Conservation (phyloP, 1,139 yeast genomes). For the Suhomyces coccinellae region DNA sequence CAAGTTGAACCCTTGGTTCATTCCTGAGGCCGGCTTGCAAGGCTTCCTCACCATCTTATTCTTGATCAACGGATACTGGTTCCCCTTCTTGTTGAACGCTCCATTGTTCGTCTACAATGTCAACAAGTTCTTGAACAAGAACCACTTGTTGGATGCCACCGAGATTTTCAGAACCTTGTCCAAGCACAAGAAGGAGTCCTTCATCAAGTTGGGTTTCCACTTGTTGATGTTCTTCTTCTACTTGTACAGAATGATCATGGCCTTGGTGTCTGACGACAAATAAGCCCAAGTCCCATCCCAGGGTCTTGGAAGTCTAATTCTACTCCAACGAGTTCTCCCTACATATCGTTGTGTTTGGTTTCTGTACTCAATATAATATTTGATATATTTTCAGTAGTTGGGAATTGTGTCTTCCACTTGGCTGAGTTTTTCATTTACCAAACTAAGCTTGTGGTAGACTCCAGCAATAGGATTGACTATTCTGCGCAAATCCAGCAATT, state of each 20-base stretch:
- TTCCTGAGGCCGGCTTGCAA: conserved; percentile 90
- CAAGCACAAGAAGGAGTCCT: conserved; percentile 90
- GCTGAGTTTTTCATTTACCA: conserved; percentile 34
- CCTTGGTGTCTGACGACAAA: conserved; percentile 70
- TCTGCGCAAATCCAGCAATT: conserved; percentile 16
- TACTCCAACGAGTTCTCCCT: neutral
- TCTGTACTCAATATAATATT: conserved; percentile 1
- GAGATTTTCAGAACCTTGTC: conserved; percentile 94
- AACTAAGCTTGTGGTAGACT: conserved; percentile 32
- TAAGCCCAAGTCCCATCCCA: conserved; percentile 11
- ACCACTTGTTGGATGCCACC: conserved; percentile 92
- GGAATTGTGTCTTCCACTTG: conserved; percentile 19
- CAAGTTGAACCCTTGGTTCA: conserved; percentile 82
- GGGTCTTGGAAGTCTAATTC: neutral
- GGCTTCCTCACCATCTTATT: conserved; percentile 70
- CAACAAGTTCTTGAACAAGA: conserved; percentile 71
- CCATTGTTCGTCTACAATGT: conserved; percentile 85
- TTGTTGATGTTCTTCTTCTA: conserved; percentile 91
- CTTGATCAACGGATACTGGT: conserved; percentile 90
- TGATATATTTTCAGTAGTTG: neutral
- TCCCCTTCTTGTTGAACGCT: conserved; percentile 78
- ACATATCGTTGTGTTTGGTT: neutral
- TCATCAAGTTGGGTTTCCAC: conserved; percentile 88
- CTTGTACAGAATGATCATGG: conserved; percentile 95
- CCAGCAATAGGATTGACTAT: conserved; percentile 45